Conservation (phyloP, 495 filamentous ascomycete species). For the Penicillium verhagenii region DNA sequence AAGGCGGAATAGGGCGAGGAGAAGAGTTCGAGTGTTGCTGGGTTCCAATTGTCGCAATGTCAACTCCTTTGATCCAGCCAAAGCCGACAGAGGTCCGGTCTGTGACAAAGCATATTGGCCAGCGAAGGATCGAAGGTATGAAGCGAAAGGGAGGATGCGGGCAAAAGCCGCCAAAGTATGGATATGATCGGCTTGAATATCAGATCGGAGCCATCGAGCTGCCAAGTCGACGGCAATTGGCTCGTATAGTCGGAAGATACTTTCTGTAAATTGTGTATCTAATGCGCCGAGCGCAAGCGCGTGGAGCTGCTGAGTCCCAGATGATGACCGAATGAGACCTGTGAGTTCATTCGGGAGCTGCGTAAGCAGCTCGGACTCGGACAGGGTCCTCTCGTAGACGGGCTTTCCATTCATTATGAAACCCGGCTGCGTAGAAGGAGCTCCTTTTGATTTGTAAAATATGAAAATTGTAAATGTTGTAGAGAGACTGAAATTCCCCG, state of each 20-base stretch:
- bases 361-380: constrained; percentile 46
- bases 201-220: constrained; percentile 64
- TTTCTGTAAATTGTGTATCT: constrained; percentile 60
- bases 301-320: constrained; percentile 65
- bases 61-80: constrained; percentile 39
- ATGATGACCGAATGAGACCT: constrained; percentile 60
- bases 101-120: constrained; percentile 46
- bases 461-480: constrained; percentile 24
- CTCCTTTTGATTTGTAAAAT: constrained; percentile 16
- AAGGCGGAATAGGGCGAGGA: constrained; percentile 74
- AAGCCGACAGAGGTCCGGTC: constrained; percentile 38
- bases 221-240: constrained; percentile 74
- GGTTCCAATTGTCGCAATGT: constrained; percentile 38
- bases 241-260: constrained; percentile 69
- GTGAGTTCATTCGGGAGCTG: constrained; percentile 65
- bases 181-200: constrained; percentile 44
- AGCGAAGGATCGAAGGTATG: constrained; percentile 57
- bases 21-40: constrained; percentile 35
- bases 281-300: constrained; percentile 66
- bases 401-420: constrained; percentile 43
- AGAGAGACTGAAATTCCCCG: constrained; percentile 21
- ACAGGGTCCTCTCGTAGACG: constrained; percentile 46
- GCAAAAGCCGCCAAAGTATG: constrained; percentile 70
- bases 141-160: constrained; percentile 74
- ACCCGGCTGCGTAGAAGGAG: constrained; percentile 36